phyloP scores from a whole-genome alignment of 2,329 filamentous ascomycete genomes.

The Volutella citrinella region DNA sequence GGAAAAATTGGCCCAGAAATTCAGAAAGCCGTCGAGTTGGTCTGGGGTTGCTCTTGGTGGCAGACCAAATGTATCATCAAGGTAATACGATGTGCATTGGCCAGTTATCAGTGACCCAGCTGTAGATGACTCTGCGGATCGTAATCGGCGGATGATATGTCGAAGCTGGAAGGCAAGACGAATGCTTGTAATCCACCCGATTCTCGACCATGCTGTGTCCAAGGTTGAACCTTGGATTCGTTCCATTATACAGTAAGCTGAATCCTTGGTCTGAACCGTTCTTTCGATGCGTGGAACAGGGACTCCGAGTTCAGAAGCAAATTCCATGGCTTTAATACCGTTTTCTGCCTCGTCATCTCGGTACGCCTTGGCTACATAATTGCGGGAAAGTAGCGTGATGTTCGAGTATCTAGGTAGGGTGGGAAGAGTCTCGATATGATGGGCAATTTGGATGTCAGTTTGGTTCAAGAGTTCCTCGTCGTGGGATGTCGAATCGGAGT shows the following conservation, averaged over 20 bases:
- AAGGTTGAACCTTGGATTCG: constrained; percentile 7
- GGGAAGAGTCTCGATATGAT: constrained; percentile 8
- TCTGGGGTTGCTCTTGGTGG: constrained; percentile 5
- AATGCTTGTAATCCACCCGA: constrained; percentile 10
- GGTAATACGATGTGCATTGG: constrained; percentile 9
- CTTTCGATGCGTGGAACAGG: constrained; percentile 6
- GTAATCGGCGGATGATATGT: constrained; percentile 7
- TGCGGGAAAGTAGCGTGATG: constrained; percentile 9
- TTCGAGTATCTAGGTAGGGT: constrained; percentile 7
- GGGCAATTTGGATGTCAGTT: constrained; percentile 4
- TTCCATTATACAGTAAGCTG: constrained; percentile 11
- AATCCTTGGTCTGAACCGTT: constrained; percentile 2
- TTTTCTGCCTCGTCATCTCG: constrained; percentile 5
- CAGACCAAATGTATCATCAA: constrained; percentile 10
- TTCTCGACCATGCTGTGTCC: constrained; percentile 5
- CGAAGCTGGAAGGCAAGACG: constrained; percentile 12
- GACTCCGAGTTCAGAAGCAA: constrained; percentile 10
- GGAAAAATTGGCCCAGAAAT: constrained; percentile 12
- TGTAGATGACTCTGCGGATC: constrained; percentile 4
- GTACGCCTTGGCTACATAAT: constrained; percentile 13
- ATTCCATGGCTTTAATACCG: constrained; percentile 6
- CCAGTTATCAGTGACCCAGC: constrained; percentile 9
- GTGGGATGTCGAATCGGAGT: too few relatives aligned
- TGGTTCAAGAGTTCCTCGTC: constrained; percentile 7
- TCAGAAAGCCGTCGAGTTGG: constrained; percentile 10